phyloP scores from a whole-genome alignment of 1,139 yeast genomes.

The Yamadazyma dendronema region DNA sequence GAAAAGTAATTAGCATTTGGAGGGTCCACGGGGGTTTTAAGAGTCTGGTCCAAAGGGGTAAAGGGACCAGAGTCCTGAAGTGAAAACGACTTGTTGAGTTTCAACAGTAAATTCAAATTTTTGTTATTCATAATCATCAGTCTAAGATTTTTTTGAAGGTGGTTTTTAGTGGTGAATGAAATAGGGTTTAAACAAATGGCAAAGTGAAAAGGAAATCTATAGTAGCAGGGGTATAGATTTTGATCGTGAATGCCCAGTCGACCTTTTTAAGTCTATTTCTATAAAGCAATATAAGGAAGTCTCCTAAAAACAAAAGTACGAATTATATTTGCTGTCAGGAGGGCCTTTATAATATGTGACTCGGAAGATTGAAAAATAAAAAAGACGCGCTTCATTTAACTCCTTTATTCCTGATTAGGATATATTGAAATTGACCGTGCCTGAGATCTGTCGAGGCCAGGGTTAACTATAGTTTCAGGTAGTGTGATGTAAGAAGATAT shows the following conservation, averaged over 20 bases:
- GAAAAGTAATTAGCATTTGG: constrained; percentile 18
- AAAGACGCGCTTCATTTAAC: constrained; percentile 9
- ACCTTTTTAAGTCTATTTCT: background rate
- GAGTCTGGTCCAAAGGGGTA: constrained; percentile 47
- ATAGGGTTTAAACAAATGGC: no score
- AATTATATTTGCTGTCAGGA: background rate
- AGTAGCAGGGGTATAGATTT: no score
- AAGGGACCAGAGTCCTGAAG: constrained; percentile 32
- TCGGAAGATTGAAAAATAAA: background rate
- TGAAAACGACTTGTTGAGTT: constrained; percentile 29
- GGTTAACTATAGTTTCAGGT: background rate
- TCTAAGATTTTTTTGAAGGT: no score
- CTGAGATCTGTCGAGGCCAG: background rate
- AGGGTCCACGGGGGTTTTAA: constrained; percentile 41
- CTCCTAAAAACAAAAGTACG: background rate
- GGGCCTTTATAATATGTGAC: background rate
- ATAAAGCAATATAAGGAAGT: background rate
- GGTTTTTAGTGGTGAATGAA: no score
- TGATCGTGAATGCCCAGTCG: no score
- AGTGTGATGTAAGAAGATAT: no score
- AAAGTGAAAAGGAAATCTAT: no score
- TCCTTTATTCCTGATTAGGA: constrained; percentile 15
- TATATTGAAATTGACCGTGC: background rate
- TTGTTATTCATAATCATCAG: constrained; percentile 29
- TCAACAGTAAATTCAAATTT: constrained; percentile 26